Base-by-base conservation (phyloP, 495 filamentous ascomycete species). In the Hypoxylon lenormandii region DNA sequence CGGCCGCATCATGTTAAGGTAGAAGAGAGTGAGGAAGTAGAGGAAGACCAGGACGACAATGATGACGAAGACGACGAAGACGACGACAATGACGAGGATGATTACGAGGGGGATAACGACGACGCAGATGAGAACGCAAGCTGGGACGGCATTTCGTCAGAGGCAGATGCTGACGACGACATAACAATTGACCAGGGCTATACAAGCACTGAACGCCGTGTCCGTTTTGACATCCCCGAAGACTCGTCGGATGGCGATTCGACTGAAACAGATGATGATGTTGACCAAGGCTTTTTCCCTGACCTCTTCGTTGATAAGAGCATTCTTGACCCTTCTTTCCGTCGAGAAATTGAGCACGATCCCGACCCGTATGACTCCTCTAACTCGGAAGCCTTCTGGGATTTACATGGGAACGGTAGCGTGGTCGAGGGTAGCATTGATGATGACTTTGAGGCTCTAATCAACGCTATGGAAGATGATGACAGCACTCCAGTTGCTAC, bases 261-360 rank as follows among this genome's bases (percentile, higher is more conserved):
- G 10, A 79, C 76, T 40, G 82, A 85, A 58, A 79, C 77, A 4
- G 78, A 78, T 21, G 80, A 82, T 10, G 78, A 80, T 50, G 56
- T 79, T 13, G 73, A 77, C 16, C 70, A 80, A 38, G 82, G 84
- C 59, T 85, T 90, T 53, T 90, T 90, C 52, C 89, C 89, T 0
- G 84, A 90, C 65, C 85, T 92, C 51, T 92, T 92, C 70, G 79
- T 92, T 37, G 87, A 89, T 50, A 89, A 91, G 72, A 89, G 88
- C 76, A 81, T 83, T 18, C 80, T 93, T 16, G 89, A 91, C 70
- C 89, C 89, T 13, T 82, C 81, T 49, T 84, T 93, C 64, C 89
- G 88, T 66, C 85, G 84, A 42, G 86, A 90, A 80, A 88, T 91
- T 56, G 89, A 93, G 70, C 83, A 82, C 42, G 86, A 89, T 58